These are phyloP conservation scores for Amanita brunnescens DNA, from an alignment of 768 basidiomycete genomes.

Conservation along the genomic window DNA sequence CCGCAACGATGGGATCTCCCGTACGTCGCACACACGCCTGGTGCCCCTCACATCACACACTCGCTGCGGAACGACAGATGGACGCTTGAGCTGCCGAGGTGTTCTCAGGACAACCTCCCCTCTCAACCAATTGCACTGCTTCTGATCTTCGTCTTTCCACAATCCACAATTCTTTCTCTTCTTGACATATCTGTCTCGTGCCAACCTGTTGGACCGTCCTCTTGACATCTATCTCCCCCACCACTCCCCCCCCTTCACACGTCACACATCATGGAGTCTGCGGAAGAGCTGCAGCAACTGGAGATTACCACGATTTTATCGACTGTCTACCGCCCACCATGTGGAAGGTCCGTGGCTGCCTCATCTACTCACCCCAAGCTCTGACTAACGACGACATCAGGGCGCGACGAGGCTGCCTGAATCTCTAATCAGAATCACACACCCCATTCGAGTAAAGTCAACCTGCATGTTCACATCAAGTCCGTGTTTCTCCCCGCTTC, in stretches of 20 bases:
- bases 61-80: constrained; percentile 34
- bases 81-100: constrained; percentile 71
- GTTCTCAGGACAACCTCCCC: constrained; percentile 44
- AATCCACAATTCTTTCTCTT: constrained; percentile 30
- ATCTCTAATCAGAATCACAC: constrained; percentile 64
- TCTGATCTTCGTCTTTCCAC: no score
- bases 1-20: no score
- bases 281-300: constrained; percentile 52
- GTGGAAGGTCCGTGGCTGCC: constrained; percentile 58
- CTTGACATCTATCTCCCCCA: no score
- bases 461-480: constrained; percentile 64
- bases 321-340: constrained; percentile 68
- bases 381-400: constrained; percentile 25
- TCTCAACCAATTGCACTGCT: no score
- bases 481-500: constrained; percentile 24
- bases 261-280: constrained; percentile 73
- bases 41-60: no score
- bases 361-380: background rate
- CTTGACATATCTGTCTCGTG: background rate
- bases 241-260: no score
- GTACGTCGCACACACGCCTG: no score
- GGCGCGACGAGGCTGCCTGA: constrained; percentile 62
- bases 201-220: no score
- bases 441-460: constrained; percentile 59
- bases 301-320: constrained; percentile 76